Conservation (phyloP, 2,329 filamentous ascomycete species). For the Spiromastix sp. region DNA sequence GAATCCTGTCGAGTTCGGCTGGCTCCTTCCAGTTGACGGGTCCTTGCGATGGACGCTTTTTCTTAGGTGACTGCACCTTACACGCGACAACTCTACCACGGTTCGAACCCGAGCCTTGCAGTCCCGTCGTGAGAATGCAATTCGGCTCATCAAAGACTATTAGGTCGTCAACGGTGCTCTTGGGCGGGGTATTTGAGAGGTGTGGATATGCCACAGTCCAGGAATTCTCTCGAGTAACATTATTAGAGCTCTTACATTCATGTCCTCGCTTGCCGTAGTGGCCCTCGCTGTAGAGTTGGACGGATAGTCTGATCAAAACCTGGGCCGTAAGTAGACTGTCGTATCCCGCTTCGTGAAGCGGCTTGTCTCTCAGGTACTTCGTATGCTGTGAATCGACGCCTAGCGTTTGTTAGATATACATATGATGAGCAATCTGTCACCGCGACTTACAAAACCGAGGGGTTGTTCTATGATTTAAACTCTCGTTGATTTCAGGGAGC, state of each 20-base stretch:
- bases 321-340: slow-evolving; percentile 52
- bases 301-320: slow-evolving; percentile 46
- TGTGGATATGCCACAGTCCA: neutral
- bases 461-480: slow-evolving; percentile 14
- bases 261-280: neutral
- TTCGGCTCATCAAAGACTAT: slow-evolving; percentile 1
- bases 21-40: slow-evolving; percentile 6
- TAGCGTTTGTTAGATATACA: slow-evolving; percentile 7
- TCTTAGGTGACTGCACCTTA: neutral
- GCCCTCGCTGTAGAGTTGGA: slow-evolving; percentile 37
- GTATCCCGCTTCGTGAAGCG: slow-evolving; percentile 50
- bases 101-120: neutral
- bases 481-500: slow-evolving; percentile 20
- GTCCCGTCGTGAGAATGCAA: neutral
- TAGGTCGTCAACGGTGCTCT: slow-evolving; percentile 2
- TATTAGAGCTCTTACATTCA: neutral
- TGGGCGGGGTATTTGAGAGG: neutral
- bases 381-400: slow-evolving; percentile 21
- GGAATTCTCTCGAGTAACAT: neutral
- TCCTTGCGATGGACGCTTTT: slow-evolving; percentile 2
- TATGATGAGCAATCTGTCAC: neutral
- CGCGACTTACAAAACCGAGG: slow-evolving; percentile 23
- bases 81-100: too few species aligned
- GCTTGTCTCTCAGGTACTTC: slow-evolving; percentile 20
- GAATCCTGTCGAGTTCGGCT: slow-evolving; percentile 7